Evolutionary conservation across 2,329 filamentous ascomycete genomes (phyloP).

Genomic region (Botrytis tulipae): DNA sequence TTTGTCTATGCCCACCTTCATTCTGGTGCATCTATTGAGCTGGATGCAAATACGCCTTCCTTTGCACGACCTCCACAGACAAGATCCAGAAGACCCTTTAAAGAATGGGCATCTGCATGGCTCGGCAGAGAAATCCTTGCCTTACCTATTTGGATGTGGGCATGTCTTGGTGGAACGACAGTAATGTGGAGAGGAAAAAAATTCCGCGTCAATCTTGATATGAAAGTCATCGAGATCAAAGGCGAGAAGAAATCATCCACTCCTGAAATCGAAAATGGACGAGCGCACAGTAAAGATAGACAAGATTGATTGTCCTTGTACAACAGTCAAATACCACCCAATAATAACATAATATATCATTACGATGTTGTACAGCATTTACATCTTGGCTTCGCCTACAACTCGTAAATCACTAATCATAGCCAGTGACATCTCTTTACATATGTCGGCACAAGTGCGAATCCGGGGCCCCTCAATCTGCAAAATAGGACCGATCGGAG

Average conservation of each 20-base stretch:
- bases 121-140: constrained; percentile 78
- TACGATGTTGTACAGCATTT: background rate
- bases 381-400: background rate
- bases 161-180: constrained; percentile 81
- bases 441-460: background rate
- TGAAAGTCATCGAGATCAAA: constrained; percentile 64
- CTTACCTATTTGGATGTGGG: constrained; percentile 86
- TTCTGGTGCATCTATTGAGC: constrained; percentile 65
- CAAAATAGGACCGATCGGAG: background rate
- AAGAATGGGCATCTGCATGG: constrained; percentile 79
- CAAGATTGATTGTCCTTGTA: constrained; percentile 27
- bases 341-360: background rate
- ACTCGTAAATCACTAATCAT: background rate
- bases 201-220: constrained; percentile 81
- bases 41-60: constrained; percentile 68
- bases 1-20: constrained; percentile 72
- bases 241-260: constrained; percentile 16
- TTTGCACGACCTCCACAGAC: constrained; percentile 68
- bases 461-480: constrained; percentile 1
- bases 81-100: constrained; percentile 54
- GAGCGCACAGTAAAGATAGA: constrained; percentile 34
- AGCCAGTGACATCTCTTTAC: constrained; percentile 1
- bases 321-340: background rate
- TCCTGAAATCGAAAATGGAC: constrained; percentile 23
- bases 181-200: constrained; percentile 83